phyloP scores from a whole-genome alignment of 768 basidiomycete genomes.

The Crepidotus variabilis region DNA sequence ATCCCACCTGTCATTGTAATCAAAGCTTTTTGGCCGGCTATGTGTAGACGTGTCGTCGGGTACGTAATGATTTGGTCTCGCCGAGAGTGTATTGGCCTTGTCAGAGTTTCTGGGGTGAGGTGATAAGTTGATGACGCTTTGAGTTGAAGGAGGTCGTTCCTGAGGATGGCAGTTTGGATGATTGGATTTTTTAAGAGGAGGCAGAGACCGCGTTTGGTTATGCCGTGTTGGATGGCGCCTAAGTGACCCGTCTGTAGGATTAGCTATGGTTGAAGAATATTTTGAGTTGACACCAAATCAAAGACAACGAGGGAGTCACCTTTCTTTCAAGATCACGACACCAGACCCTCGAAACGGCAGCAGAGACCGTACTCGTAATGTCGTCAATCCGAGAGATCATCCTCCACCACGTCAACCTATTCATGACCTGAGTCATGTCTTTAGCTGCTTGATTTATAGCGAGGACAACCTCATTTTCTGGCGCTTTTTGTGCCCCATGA shows the following conservation, averaged over 20 bases:
- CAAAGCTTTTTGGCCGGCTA: conserved; percentile 57
- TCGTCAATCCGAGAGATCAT: conserved; percentile 45
- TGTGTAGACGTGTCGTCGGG: conserved; percentile 57
- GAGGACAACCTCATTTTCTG: conserved; percentile 25
- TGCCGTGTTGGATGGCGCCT: conserved; percentile 37
- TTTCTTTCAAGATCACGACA: conserved; percentile 47
- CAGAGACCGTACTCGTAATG: conserved; percentile 31
- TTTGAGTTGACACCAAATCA: not conserved
- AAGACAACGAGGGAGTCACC: conserved; percentile 25
- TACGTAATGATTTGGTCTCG: conserved; percentile 49
- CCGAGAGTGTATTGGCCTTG: conserved; percentile 46
- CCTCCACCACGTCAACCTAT: conserved; percentile 43
- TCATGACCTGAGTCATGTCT: conserved; percentile 36
- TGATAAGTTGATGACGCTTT: conserved; percentile 39
- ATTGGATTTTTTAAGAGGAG: conserved; percentile 36
- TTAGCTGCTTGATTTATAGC: conserved; percentile 34
- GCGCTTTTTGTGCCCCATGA: conserved; percentile 11
- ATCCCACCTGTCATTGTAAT: conserved; percentile 47
- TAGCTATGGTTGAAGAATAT: conserved; percentile 38
- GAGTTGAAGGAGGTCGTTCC: conserved; percentile 56
- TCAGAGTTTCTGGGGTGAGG: conserved; percentile 44
- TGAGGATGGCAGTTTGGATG: conserved; percentile 50
- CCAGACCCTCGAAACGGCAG: conserved; percentile 36
- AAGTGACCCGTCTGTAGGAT: conserved; percentile 63
- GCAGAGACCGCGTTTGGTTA: conserved; percentile 36